Evolutionary conservation across 2,329 filamentous ascomycete species (phyloP).

Genomic region (Curvularia lunata): DNA sequence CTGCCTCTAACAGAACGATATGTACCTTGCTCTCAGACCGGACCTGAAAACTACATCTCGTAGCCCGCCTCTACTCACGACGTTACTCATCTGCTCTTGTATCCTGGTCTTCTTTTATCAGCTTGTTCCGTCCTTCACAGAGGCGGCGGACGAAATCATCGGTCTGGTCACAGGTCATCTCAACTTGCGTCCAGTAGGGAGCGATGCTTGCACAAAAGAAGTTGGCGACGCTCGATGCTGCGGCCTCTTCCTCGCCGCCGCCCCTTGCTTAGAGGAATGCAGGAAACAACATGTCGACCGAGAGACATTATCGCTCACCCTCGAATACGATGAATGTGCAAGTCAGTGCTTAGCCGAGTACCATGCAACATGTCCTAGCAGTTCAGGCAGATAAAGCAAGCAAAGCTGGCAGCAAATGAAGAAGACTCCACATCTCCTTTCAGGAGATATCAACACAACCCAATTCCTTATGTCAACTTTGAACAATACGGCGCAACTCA

Average conservation of each 20-base stretch:
- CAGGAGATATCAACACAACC: not conserved
- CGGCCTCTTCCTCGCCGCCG: conserved; percentile 4
- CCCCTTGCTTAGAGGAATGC: conserved; percentile 13
- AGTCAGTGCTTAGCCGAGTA: conserved; percentile 11
- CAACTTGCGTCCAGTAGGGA: not conserved
- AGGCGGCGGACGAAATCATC: not conserved
- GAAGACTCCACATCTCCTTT: not conserved
- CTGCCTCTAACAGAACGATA: not conserved
- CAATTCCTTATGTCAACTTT: not conserved
- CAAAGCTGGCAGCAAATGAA: not conserved
- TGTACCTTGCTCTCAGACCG: not conserved
- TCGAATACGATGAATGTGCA: conserved; percentile 12
- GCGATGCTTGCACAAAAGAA: conserved; percentile 8
- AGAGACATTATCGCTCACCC: conserved; percentile 6
- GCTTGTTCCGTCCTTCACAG: conserved; percentile 8
- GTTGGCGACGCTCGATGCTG: conserved; percentile 9
- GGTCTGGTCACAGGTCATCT: not conserved
- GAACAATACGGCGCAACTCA: not conserved
- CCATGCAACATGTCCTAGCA: not conserved
- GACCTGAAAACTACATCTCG: conserved; percentile 3
- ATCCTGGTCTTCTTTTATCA: conserved; percentile 19
- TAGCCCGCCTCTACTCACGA: conserved; percentile 4
- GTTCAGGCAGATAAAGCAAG: not conserved
- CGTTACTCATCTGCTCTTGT: conserved; percentile 8
- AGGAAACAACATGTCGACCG: conserved; percentile 5